Percentiles rank a stretch among this genome's conserved stretches.
Evolutionary conservation across 179 eudicot genomes (phyloP).

Genomic region (Silene vulgaris): DNA sequence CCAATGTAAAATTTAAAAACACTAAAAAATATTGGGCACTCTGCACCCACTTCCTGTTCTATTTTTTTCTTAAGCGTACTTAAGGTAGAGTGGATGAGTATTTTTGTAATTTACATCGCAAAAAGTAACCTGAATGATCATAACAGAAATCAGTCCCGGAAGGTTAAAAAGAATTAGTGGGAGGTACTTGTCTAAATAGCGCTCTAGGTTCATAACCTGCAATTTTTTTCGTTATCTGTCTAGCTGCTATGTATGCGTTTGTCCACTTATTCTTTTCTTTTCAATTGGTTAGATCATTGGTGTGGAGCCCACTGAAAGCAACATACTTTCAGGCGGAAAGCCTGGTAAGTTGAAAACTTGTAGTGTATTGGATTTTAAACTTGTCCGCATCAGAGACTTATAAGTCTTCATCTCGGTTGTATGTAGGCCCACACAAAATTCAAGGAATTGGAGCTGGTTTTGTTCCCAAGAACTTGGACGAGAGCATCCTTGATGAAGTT

Average conservation of each 20-base stretch:
- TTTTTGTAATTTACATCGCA: too few relatives aligned
- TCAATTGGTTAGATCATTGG: constrained; percentile 55
- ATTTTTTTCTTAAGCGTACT: too few relatives aligned
- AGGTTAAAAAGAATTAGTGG: background rate
- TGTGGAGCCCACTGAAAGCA: constrained; percentile 86
- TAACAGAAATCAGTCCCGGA: background rate
- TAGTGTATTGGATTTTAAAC: background rate
- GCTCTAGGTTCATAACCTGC: background rate
- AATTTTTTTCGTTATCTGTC: background rate
- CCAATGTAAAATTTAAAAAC: background rate
- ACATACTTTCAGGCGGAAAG: constrained; percentile 86
- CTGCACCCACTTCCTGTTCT: too few relatives aligned
- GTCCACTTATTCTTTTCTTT: constrained; percentile 10
- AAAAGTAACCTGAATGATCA: background rate
- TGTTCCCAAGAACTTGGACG: constrained; percentile 72
- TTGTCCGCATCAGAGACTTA: constrained; percentile 18
- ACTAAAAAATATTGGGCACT: too few relatives aligned
- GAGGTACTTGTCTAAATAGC: background rate
- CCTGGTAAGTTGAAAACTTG: constrained; percentile 53
- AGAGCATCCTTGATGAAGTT: constrained; percentile 71
- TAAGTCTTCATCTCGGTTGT: constrained; percentile 18
- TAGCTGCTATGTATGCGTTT: constrained; percentile 5
- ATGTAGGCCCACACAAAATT: constrained; percentile 91
- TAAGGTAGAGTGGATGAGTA: too few relatives aligned
- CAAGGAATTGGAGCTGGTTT: constrained; percentile 99